Conservation (phyloP, 805 yeast species). For the Yarrowia sp. region DNA sequence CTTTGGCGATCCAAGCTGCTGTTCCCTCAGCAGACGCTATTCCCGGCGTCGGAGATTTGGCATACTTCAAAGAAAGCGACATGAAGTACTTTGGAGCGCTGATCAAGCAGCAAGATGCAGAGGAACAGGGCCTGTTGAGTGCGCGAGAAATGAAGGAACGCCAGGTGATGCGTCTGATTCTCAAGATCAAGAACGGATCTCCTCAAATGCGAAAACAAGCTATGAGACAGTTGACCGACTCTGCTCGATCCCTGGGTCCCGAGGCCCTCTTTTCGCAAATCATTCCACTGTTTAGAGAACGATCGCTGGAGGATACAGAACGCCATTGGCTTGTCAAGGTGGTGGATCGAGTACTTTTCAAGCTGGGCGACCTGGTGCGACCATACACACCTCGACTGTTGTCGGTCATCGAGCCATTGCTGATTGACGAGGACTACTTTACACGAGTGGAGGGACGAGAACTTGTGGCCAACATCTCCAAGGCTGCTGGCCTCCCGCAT, state of each 20-base stretch:
- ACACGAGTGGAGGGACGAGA: constrained; percentile 77
- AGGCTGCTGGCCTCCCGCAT: constrained; percentile 76
- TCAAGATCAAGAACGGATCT: constrained; percentile 75
- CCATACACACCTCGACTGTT: constrained; percentile 74
- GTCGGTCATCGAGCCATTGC: constrained; percentile 70
- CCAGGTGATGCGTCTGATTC: constrained; percentile 57
- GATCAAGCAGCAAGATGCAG: constrained; percentile 36
- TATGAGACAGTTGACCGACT: constrained; percentile 60
- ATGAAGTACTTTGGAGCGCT: constrained; percentile 65
- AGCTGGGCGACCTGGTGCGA: constrained; percentile 58
- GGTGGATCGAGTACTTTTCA: constrained; percentile 63
- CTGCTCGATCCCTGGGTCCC: constrained; percentile 66
- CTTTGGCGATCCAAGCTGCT: constrained; percentile 44
- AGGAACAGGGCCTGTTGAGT: constrained; percentile 40
- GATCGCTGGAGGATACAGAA: constrained; percentile 72
- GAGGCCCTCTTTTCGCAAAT: constrained; percentile 61
- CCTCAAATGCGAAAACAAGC: constrained; percentile 66
- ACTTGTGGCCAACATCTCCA: constrained; percentile 66
- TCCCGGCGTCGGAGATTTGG: constrained; percentile 64
- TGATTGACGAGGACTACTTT: constrained; percentile 74
- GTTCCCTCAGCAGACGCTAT: constrained; percentile 33
- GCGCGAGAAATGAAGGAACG: constrained; percentile 57
- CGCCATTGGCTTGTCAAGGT: constrained; percentile 77
- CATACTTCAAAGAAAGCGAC: constrained; percentile 69
- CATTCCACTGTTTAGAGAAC: constrained; percentile 74